Conservation (phyloP, 1,139 yeast genomes). For the Saccharomyces uvarum region DNA sequence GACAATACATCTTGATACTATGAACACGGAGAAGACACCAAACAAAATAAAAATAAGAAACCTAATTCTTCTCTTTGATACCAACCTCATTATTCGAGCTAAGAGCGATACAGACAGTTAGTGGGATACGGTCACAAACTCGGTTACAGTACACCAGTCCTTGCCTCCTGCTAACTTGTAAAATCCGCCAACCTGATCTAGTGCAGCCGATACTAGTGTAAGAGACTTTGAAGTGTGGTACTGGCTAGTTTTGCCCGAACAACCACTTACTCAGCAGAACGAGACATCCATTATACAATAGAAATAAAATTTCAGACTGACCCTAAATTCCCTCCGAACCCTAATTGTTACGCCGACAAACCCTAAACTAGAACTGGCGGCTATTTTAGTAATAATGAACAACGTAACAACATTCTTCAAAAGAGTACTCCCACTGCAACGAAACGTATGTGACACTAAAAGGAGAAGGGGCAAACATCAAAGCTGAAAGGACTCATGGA, state of each 20-base stretch:
- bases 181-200: background rate
- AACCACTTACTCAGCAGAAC: background rate
- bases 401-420: background rate
- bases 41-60: conserved; percentile 9
- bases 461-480: too few species aligned
- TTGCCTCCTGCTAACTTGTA: background rate
- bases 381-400: background rate
- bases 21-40: conserved; percentile 9
- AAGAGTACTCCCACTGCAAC: background rate
- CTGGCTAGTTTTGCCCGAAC: background rate
- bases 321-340: background rate
- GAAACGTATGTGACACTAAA: too few species aligned
- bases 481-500: too few species aligned
- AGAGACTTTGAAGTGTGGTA: background rate
- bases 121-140: background rate
- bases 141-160: background rate
- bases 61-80: conserved; percentile 22
- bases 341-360: background rate
- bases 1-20: conserved; percentile 15
- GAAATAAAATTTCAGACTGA: background rate
- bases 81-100: conserved; percentile 11
- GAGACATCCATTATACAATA: background rate
- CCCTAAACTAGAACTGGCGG: background rate
- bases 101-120: background rate
- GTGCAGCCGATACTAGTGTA: background rate